Percentiles rank a stretch among this genome's conserved stretches.
Evolutionary conservation across 768 basidiomycete species (phyloP).

Genomic region (Xerocomellus dryophilus): DNA sequence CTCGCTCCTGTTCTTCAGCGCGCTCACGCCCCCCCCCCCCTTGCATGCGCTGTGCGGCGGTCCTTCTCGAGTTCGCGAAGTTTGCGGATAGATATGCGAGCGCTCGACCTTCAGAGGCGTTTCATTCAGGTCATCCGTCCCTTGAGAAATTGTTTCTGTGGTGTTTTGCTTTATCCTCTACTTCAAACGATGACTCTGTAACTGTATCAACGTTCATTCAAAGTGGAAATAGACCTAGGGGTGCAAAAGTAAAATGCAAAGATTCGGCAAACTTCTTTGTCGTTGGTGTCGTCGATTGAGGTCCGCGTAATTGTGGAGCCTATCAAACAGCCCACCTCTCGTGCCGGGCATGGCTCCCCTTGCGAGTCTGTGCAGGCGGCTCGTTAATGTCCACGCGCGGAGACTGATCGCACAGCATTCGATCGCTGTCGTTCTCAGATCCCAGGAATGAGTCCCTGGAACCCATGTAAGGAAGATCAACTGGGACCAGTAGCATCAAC

Average conservation of each 20-base stretch:
- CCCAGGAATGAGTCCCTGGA: constrained; percentile 21
- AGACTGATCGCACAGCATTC: constrained; percentile 31
- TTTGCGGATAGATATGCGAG: constrained; percentile 54
- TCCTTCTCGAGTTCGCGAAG: constrained; percentile 66
- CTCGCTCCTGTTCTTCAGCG: constrained; percentile 41
- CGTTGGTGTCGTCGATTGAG: constrained; percentile 39
- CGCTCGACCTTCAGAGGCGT: constrained; percentile 35
- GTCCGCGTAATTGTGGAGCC: constrained; percentile 37
- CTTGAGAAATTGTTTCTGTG: constrained; percentile 6
- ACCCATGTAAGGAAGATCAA: constrained; percentile 1
- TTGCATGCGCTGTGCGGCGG: constrained; percentile 45
- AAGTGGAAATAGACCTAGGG: constrained; percentile 18
- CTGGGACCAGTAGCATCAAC: background rate
- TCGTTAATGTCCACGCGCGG: no score
- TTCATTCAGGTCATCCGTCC: background rate
- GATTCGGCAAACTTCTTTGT: constrained; percentile 41
- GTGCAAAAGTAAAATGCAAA: constrained; percentile 20
- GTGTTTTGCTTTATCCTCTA: constrained; percentile 6
- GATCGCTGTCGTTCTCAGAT: constrained; percentile 30
- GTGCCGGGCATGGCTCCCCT: constrained; percentile 37
- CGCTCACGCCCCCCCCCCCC: constrained; percentile 42
- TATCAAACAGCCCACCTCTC: constrained; percentile 42
- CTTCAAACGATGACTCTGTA: constrained; percentile 11
- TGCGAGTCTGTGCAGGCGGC: constrained; percentile 43
- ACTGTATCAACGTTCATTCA: constrained; percentile 3